A percentile compares a stretch with the other conserved stretches of the same genome.
phyloP scores from a whole-genome alignment of 2,329 filamentous ascomycete species.

The Zasmidium cellare region DNA sequence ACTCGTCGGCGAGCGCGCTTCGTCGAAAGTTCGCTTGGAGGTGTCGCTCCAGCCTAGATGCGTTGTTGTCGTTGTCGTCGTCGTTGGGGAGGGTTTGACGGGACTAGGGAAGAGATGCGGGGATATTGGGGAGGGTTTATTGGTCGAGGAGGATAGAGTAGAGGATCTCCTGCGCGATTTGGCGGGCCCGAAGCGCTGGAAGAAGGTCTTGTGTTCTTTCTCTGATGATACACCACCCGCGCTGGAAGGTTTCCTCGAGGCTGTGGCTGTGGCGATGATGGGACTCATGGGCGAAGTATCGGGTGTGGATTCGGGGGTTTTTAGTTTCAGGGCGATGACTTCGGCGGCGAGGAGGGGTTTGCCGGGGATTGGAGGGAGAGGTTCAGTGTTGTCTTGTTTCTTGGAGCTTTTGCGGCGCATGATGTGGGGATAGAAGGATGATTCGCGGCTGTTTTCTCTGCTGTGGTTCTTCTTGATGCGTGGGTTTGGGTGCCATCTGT shows the following conservation, averaged over 20 bases:
- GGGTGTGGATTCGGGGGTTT: conserved; percentile 18
- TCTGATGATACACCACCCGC: conserved; percentile 4
- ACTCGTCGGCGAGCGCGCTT: conserved; percentile 14
- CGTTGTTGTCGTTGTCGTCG: neutral
- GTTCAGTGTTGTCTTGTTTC: conserved; percentile 7
- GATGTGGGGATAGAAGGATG: conserved; percentile 24
- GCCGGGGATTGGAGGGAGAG: too few species aligned
- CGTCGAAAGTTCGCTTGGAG: conserved; percentile 26
- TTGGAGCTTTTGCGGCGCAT: conserved; percentile 22
- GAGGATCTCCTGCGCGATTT: conserved; percentile 11
- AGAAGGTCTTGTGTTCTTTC: conserved; percentile 19
- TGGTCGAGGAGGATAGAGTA: neutral
- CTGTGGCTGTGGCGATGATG: neutral
- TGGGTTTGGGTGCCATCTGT: neutral
- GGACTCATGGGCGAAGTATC: conserved; percentile 14
- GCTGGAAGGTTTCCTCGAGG: conserved; percentile 5
- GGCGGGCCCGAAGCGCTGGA: conserved; percentile 14
- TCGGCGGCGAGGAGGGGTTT: conserved; percentile 23
- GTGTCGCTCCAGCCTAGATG: conserved; percentile 28
- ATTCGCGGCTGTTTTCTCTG: conserved; percentile 15
- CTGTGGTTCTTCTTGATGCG: neutral
- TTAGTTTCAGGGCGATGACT: conserved; percentile 22
- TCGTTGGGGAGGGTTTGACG: too few species aligned
- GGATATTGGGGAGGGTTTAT: conserved; percentile 12
- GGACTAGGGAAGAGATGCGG: conserved; percentile 21